Conservation (phyloP, 306 rosid genomes). For the Acacia melanoxylon region DNA sequence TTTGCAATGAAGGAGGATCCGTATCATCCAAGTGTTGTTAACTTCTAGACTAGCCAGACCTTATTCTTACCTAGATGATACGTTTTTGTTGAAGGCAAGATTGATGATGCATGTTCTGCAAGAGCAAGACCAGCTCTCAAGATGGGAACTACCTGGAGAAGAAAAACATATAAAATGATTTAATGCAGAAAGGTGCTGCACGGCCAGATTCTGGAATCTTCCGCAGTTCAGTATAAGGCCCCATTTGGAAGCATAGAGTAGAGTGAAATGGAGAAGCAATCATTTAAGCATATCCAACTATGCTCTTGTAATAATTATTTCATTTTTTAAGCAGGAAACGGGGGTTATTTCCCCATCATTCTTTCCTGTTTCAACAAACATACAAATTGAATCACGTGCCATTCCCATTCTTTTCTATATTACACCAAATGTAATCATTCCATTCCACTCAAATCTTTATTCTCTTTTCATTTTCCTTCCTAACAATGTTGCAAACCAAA, state of each 20-base stretch:
- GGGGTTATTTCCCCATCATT: neutral
- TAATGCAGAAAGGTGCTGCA: constrained; percentile 27
- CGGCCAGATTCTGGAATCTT: constrained; percentile 10
- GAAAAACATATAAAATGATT: constrained; percentile 31
- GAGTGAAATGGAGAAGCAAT: neutral
- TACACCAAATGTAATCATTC: neutral
- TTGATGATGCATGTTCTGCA: constrained; percentile 73
- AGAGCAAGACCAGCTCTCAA: constrained; percentile 94
- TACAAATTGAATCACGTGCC: no score
- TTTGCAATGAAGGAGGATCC: neutral
- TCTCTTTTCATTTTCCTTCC: neutral
- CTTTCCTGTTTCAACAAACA: neutral
- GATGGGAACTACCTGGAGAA: constrained; percentile 80
- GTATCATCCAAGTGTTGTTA: constrained; percentile 6
- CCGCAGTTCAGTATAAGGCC: neutral
- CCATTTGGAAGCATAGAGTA: no score
- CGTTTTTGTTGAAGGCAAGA: constrained; percentile 82
- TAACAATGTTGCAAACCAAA: neutral
- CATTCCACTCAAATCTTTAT: neutral
- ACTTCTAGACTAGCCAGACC: neutral
- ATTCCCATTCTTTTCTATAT: neutral
- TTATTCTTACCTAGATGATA: constrained; percentile 81
- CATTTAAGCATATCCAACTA: neutral
- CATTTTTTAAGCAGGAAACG: neutral
- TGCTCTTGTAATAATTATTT: neutral